Conservation (phyloP, 2,329 filamentous ascomycete genomes). For the Arthrobotrys sphaeroides region DNA sequence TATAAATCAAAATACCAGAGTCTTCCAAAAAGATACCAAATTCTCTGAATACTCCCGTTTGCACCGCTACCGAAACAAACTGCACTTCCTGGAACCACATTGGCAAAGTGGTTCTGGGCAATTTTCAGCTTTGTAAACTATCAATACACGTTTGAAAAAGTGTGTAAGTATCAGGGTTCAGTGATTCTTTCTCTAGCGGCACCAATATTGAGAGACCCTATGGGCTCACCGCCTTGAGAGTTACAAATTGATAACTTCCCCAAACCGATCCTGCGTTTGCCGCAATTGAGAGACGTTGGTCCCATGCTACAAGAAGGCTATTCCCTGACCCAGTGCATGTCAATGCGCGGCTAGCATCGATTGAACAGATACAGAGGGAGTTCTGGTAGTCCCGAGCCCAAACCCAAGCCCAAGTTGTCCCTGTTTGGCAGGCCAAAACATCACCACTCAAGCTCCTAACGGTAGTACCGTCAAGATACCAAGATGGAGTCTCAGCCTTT, state of each 20-base stretch:
- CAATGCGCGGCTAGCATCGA: background rate
- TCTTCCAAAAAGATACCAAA: too few relatives aligned
- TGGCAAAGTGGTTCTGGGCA: too few relatives aligned
- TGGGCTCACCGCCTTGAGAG: background rate
- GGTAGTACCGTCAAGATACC: conserved; percentile 23
- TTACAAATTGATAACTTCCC: conserved; percentile 1
- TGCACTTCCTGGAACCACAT: too few relatives aligned
- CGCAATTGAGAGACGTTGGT: conserved; percentile 18
- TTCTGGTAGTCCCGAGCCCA: background rate
- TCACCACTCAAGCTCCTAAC: background rate
- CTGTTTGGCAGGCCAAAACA: background rate
- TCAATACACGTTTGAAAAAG: too few relatives aligned
- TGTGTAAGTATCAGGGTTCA: too few relatives aligned
- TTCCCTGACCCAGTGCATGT: background rate
- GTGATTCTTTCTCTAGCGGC: too few relatives aligned
- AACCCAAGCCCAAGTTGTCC: conserved; percentile 6
- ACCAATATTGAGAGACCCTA: too few relatives aligned
- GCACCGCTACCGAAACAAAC: too few relatives aligned
- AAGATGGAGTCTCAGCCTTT: background rate
- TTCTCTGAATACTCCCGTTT: too few relatives aligned
- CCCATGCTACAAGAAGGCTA: conserved; percentile 20
- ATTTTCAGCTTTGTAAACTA: too few relatives aligned
- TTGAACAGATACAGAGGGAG: background rate
- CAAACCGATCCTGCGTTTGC: background rate
- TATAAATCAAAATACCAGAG: too few relatives aligned